Base-by-base conservation (phyloP, 192 early-diverging fungal genomes). In the Kickxella alabastrina region DNA sequence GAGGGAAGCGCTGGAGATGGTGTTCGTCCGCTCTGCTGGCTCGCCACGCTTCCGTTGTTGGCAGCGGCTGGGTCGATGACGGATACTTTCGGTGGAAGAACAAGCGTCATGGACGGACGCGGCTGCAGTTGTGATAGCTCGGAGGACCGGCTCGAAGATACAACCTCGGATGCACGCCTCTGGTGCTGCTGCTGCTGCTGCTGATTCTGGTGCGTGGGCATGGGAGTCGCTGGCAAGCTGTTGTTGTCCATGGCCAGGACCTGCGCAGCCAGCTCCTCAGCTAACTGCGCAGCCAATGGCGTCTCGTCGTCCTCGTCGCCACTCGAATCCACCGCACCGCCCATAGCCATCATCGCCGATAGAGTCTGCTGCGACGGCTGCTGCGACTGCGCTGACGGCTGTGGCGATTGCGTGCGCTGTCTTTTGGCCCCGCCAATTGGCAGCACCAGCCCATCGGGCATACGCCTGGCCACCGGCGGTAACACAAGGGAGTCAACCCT, bases 291-390 rank as follows among this genome's bases (percentile, higher is more conserved):
- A 36, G 68, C 69, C 27, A 73, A 31, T 34, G 69, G 69, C 24
- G 62, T 73, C 54, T 73, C 69, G 26, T 73, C 68, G 3, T 72
- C 68, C 6, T 72, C 69, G 31, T 56, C 50, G 17, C 45, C 46
- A 24, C 46, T 45, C 10, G 44, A 49, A 3, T 28, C 35, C 3
- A 2, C 19, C 12, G 2, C 25, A n/a, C 15, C 3, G 18, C 38
- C 26, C 6, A 4, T 4, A 3, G 23, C 48, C 19, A 14, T 9
- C 36, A 18, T n/a, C 25, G n/a, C n/a, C n/a, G n/a, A n/a, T n/a
- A n/a, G n/a, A n/a, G n/a, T n/a, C n/a, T n/a, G n/a, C n/a, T n/a
- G n/a, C n/a, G n/a, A n/a, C n/a, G n/a, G n/a, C n/a, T n/a, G n/a
- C n/a, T n/a, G n/a, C n/a, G n/a, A n/a, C n/a, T n/a, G n/a, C n/a